Evolutionary conservation across 1,284 basidiomycete genomes (phyloP).

Genomic region (Papiliotrema terrestris): DNA sequence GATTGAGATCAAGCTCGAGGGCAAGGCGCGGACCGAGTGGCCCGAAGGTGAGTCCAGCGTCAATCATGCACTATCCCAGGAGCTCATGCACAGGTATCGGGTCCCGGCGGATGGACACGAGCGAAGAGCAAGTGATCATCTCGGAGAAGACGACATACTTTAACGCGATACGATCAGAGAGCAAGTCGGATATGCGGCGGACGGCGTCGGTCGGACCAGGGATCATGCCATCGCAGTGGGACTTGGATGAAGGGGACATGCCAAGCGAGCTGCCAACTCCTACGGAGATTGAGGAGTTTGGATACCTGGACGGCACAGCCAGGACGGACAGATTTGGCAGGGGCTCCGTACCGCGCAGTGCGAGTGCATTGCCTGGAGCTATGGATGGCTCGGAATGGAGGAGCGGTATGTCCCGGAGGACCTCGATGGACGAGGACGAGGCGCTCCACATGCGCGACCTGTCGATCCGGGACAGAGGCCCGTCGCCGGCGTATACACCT

Average conservation of each 20-base stretch:
- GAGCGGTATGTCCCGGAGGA: slow-evolving; percentile 24
- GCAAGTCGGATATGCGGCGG: slow-evolving; percentile 45
- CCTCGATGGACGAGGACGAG: slow-evolving; percentile 12
- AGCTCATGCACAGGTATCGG: slow-evolving; percentile 61
- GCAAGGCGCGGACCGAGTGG: slow-evolving; percentile 66
- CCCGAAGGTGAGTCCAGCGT: slow-evolving; percentile 66
- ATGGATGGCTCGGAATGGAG: slow-evolving; percentile 25
- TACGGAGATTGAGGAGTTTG: slow-evolving; percentile 4
- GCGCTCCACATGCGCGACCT: slow-evolving; percentile 8
- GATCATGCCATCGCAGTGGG: slow-evolving; percentile 45
- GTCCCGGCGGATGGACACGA: slow-evolving; percentile 70
- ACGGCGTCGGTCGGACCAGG: slow-evolving; percentile 79
- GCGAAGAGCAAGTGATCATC: slow-evolving; percentile 75
- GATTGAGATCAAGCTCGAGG: slow-evolving; percentile 75
- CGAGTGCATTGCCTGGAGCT: slow-evolving; percentile 35
- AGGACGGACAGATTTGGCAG: neutral
- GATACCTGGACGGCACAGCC: neutral
- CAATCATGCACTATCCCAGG: neutral
- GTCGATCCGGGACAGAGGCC: slow-evolving; percentile 35
- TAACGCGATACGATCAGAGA: slow-evolving; percentile 35
- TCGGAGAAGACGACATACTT: slow-evolving; percentile 72
- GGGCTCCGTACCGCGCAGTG: slow-evolving; percentile 16
- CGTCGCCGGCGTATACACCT: slow-evolving; percentile 47
- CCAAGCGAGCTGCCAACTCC: slow-evolving; percentile 7
- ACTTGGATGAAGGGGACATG: slow-evolving; percentile 33